Percentiles rank a stretch among this genome's conserved stretches.
Evolutionary conservation across 192 early-diverging fungal species (phyloP).

Genomic region (Geosiphon pyriformis): DNA sequence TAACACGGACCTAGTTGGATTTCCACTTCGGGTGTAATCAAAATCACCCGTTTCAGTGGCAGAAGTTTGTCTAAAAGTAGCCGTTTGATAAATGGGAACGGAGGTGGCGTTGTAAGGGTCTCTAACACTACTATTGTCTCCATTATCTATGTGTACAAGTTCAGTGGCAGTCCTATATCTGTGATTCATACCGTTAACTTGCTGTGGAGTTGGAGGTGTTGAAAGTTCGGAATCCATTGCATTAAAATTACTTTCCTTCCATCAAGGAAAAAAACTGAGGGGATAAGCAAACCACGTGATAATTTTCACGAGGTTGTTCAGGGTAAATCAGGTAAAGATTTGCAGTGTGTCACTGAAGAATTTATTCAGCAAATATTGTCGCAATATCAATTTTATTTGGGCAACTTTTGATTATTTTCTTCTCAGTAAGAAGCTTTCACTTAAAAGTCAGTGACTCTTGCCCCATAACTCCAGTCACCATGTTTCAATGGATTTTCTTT

Average conservation of each 20-base stretch:
- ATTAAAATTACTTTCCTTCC: too few relatives aligned
- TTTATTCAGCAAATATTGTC: too few relatives aligned
- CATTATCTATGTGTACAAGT: constrained; percentile 67
- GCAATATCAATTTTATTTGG: too few relatives aligned
- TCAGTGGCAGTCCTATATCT: constrained; percentile 71
- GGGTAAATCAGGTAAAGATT: too few relatives aligned
- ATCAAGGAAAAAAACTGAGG: too few relatives aligned
- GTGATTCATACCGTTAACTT: not conserved
- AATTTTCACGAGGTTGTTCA: too few relatives aligned
- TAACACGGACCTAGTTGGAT: constrained; percentile 92
- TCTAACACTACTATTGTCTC: constrained; percentile 48
- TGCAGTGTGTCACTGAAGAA: too few relatives aligned
- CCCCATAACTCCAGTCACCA: constrained; percentile 76
- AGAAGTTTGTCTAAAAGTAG: constrained; percentile 90
- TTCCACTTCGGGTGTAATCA: constrained; percentile 95
- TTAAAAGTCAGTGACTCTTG: constrained; percentile 57
- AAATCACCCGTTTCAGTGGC: constrained; percentile 83
- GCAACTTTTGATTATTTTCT: too few relatives aligned
- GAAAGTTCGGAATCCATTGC: not conserved
- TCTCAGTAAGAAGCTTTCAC: not conserved
- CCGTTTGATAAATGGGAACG: constrained; percentile 96
- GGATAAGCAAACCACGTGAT: too few relatives aligned
- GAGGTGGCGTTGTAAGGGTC: constrained; percentile 89
- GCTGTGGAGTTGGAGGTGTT: not conserved
- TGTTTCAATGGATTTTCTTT: constrained; percentile 78